Percentiles rank a stretch among this genome's conserved stretches.
phyloP scores from a whole-genome alignment of 257 asterid species.

The Przewalskia tangutica region DNA sequence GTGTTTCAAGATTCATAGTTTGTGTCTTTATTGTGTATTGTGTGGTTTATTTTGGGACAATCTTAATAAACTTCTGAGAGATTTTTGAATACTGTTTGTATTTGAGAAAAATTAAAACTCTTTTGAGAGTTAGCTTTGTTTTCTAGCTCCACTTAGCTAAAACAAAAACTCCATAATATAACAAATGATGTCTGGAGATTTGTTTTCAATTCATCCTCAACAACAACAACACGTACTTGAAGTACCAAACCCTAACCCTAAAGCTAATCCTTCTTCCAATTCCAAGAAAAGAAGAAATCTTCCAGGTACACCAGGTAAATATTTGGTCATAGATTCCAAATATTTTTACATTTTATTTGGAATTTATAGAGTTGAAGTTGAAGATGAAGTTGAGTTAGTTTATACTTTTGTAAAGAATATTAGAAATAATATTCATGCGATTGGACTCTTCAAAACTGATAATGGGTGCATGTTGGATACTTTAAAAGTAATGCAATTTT shows the following conservation, averaged over 20 bases:
- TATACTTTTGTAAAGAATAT: no score
- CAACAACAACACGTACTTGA: constrained; percentile 3
- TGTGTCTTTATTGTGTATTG: constrained; percentile 5
- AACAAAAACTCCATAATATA: background rate
- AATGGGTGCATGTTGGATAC: no score
- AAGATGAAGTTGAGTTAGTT: no score
- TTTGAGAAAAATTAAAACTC: constrained; percentile 17
- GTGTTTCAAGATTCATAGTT: constrained; percentile 15
- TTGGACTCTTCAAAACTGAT: no score
- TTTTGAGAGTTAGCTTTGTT: constrained; percentile 23
- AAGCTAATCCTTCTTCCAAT: constrained; percentile 34
- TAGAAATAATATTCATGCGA: no score
- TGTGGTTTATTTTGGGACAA: constrained; percentile 26
- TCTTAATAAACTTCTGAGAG: constrained; percentile 9
- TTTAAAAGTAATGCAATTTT: no score
- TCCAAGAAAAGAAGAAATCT: constrained; percentile 72
- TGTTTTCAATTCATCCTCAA: constrained; percentile 39
- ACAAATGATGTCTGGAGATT: constrained; percentile 75
- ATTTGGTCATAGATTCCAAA: background rate
- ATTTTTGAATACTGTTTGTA: constrained; percentile 44
- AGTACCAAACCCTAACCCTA: constrained; percentile 43
- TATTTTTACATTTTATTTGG: background rate
- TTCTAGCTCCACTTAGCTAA: constrained; percentile 22
- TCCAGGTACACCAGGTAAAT: constrained; percentile 80
- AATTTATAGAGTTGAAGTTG: no score